These are phyloP conservation scores for Paecilomyces variotii DNA, from an alignment of 2,329 filamentous ascomycete genomes.

Conservation along the genomic window DNA sequence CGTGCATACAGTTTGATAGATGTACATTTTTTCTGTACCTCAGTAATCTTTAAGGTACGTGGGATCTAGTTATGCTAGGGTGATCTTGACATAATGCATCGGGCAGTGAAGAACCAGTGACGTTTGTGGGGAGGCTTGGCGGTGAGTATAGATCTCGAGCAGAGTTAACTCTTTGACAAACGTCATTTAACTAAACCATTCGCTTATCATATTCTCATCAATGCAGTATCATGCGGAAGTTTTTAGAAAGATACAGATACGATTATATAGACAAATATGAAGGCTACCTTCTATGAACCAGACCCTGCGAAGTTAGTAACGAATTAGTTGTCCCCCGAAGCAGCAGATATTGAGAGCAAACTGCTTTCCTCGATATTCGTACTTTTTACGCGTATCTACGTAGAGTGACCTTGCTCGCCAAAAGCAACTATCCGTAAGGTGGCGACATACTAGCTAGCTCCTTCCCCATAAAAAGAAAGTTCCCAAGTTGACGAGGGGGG, in stretches of 20 bases:
- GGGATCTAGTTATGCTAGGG: background rate
- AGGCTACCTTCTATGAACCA: too few species aligned
- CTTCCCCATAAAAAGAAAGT: background rate
- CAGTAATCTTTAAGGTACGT: background rate
- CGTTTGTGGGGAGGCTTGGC: conserved; percentile 9
- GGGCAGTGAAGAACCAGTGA: conserved; percentile 9
- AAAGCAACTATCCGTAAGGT: too few species aligned
- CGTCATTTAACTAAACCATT: too few species aligned
- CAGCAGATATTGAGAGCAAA: too few species aligned
- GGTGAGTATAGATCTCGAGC: conserved; percentile 2
- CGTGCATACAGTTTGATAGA: background rate
- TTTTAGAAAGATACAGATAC: too few species aligned
- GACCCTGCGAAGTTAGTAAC: too few species aligned
- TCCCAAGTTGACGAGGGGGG: conserved; percentile 3
- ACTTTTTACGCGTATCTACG: background rate
- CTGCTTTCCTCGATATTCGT: too few species aligned
- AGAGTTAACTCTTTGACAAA: too few species aligned
- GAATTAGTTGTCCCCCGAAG: too few species aligned
- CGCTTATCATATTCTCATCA: too few species aligned
- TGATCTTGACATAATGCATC: conserved; percentile 5
- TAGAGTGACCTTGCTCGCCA: background rate
- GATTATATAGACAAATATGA: too few species aligned
- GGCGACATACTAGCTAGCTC: background rate
- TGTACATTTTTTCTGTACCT: background rate
- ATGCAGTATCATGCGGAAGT: too few species aligned